A percentile compares a stretch with the other conserved stretches of the same genome.
Conservation (phyloP, 108 stramenopile species). For the Conticribra weissflogii region DNA sequence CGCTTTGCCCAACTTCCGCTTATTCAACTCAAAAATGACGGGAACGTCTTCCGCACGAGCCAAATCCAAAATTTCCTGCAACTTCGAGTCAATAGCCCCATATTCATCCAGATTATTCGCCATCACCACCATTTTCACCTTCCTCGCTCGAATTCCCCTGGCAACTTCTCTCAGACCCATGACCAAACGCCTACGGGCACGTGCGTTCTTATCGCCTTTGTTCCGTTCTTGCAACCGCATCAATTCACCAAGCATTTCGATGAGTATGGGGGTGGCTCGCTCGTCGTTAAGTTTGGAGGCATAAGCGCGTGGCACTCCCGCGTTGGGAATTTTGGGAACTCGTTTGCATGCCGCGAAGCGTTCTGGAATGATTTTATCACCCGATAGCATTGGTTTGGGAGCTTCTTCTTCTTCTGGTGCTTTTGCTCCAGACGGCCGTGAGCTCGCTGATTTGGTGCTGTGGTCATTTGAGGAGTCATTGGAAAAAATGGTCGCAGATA, state of each 20-base stretch:
- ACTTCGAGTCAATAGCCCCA: constrained; percentile 82
- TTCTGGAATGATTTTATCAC: constrained; percentile 82
- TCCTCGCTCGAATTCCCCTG: constrained; percentile 84
- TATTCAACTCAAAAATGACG: constrained; percentile 86
- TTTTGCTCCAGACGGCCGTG: constrained; percentile 1
- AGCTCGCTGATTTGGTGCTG: too few relatives aligned
- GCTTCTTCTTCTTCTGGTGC: constrained; percentile 1
- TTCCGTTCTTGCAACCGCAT: constrained; percentile 85
- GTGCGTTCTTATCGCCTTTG: constrained; percentile 76
- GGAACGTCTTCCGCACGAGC: constrained; percentile 74
- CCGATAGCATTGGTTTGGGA: constrained; percentile 59
- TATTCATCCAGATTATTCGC: constrained; percentile 94
- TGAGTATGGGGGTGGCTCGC: constrained; percentile 60
- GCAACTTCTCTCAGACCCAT: constrained; percentile 93
- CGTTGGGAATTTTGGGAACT: constrained; percentile 81
- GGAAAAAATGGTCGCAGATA: constrained; percentile 41
- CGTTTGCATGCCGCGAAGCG: constrained; percentile 79
- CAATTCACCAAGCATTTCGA: constrained; percentile 84
- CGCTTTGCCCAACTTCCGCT: constrained; percentile 85
- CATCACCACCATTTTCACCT: constrained; percentile 89
- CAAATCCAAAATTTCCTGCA: constrained; percentile 82
- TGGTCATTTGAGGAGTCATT: too few relatives aligned
- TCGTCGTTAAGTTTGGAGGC: constrained; percentile 61
- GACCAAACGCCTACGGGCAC: constrained; percentile 80
- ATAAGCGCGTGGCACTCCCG: constrained; percentile 60